Base-by-base conservation (phyloP, 169 alveolate genomes). In the Toxoplasma gondii region DNA sequence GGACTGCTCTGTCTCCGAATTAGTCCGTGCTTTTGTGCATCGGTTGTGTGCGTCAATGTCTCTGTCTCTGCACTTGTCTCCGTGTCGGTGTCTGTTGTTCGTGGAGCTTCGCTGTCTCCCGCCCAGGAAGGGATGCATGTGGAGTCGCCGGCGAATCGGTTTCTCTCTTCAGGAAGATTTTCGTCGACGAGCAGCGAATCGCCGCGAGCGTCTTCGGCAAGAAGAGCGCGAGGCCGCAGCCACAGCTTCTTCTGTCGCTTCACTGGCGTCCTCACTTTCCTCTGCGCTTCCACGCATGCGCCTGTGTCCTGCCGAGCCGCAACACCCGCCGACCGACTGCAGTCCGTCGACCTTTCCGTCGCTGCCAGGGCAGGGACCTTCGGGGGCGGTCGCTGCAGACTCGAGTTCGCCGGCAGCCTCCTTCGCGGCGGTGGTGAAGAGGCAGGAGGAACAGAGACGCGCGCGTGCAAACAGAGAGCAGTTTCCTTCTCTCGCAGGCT, bases 141-240 rank as follows among this genome's bases (percentile, higher is more conserved):
- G n/a, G n/a, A n/a, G n/a, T 53, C 67, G 67, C 67, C 67, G 9
- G 67, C 67, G 27, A 53, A 41, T n/a, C n/a, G 49, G 12, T 19
- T 19, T 78, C 44, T 78, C 10, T 78, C 44, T 31, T 9, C 86
- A 78, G 86, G 86, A 38, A 45, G 86, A 78, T 2, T 78, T 78
- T 27, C 45, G 45, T 19, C 86, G 86, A 16, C 86, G 86, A 1
- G 45, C 39, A n/a, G 45, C 45, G 44, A 38, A 19, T 36, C 39
- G 86, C 45, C 39, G 39, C 39, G 86, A 78, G 44, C 39, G 86
- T 7, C 43, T 36, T 10, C 86, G 19, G n/a, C 86, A 78, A n/a
- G 86, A 78, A n/a, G 86, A 78, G 45, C 39, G 86, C 39, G 86
- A 78, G 24, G 86, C 86, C 12, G 86, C 44, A 19, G 86, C 86